Conservation (phyloP, 2,329 filamentous ascomycete genomes). For the Nigrograna mackinnonii region DNA sequence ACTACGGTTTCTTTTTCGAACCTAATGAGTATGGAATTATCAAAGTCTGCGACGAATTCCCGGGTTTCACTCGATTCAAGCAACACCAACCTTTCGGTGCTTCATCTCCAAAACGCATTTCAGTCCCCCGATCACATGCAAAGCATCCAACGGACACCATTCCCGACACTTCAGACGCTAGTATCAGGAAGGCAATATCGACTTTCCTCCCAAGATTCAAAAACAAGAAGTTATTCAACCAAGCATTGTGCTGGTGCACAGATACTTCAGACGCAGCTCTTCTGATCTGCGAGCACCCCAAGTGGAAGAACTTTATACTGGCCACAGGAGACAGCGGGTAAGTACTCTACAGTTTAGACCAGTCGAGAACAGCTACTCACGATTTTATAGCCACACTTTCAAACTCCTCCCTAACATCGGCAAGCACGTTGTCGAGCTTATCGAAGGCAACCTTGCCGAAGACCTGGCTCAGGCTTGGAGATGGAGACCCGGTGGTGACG, state of each 20-base stretch:
- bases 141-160: constrained; percentile 47
- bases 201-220: constrained; percentile 49
- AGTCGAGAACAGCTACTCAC: constrained; percentile 5
- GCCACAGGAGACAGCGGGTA: constrained; percentile 53
- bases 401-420: constrained; percentile 53
- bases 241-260: constrained; percentile 61
- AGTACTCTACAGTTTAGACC: constrained; percentile 13
- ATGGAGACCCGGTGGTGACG: constrained; percentile 52
- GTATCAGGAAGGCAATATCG: constrained; percentile 36
- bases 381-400: constrained; percentile 45
- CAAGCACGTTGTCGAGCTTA: constrained; percentile 51
- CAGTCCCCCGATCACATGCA: constrained; percentile 51
- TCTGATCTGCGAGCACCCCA: constrained; percentile 58
- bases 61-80: constrained; percentile 48
- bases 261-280: constrained; percentile 66
- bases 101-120: constrained; percentile 55
- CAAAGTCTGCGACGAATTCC: constrained; percentile 62
- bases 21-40: constrained; percentile 51
- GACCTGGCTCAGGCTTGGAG: constrained; percentile 48
- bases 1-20: constrained; percentile 56
- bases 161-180: constrained; percentile 51
- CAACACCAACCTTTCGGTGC: constrained; percentile 48
- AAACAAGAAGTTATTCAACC: constrained; percentile 46
- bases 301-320: constrained; percentile 52
- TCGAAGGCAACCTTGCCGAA: constrained; percentile 45